Percentiles rank a stretch among this genome's conserved stretches.
Conservation (phyloP, 345 rosid genomes). For the Anastatica hierochuntica region DNA sequence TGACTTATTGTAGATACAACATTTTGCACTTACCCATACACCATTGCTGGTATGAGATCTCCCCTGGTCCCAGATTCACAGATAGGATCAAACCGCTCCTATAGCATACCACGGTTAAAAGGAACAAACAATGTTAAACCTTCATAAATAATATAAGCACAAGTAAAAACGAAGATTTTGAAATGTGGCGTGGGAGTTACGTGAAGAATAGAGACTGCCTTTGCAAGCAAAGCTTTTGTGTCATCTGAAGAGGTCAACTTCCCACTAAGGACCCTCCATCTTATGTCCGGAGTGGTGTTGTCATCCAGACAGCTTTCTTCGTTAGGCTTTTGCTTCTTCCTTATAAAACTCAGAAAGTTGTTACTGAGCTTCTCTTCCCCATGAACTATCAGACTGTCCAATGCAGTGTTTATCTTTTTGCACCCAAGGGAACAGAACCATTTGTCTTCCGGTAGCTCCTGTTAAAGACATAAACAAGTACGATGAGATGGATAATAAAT, state of each 20-base stretch:
- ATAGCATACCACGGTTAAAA: constrained; percentile 6
- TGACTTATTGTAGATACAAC: neutral
- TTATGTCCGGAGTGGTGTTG: constrained; percentile 39
- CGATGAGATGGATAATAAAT: neutral
- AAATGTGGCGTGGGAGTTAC: constrained; percentile 34
- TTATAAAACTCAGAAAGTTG: constrained; percentile 38
- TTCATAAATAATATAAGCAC: neutral
- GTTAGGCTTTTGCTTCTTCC: constrained; percentile 25
- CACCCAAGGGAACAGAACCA: constrained; percentile 80
- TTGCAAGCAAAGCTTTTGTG: constrained; percentile 42
- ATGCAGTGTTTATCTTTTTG: constrained; percentile 37
- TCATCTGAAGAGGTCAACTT: constrained; percentile 43
- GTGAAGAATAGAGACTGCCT: constrained; percentile 65
- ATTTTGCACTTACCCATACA: constrained; percentile 57
- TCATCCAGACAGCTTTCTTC: constrained; percentile 30
- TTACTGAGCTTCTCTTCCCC: constrained; percentile 74
- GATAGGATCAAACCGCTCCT: constrained; percentile 93
- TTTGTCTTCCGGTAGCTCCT: constrained; percentile 81
- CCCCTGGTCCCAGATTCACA: constrained; percentile 42
- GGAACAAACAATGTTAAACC: constrained; percentile 9
- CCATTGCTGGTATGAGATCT: constrained; percentile 84
- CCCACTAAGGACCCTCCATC: constrained; percentile 81
- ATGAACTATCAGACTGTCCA: constrained; percentile 41
- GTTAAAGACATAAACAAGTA: constrained; percentile 16
- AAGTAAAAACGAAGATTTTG: neutral